These are phyloP conservation scores for Verticillium albo-atrum DNA, from an alignment of 2,329 filamentous ascomycete genomes.

Conservation along the genomic window DNA sequence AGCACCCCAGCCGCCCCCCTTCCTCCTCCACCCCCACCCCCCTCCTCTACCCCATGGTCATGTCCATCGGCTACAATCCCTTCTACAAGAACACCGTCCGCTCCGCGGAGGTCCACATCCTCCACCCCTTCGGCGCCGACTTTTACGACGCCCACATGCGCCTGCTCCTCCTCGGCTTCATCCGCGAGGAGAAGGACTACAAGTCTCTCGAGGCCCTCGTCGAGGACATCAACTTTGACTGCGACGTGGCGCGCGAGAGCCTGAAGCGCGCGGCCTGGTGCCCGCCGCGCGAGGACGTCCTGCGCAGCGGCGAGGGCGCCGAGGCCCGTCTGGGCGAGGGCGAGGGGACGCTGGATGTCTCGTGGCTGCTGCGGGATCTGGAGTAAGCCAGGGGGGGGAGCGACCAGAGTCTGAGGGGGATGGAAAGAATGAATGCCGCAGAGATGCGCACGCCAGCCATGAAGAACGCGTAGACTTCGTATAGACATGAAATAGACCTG, in stretches of 20 bases:
- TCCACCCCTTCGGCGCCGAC: conserved; percentile 71
- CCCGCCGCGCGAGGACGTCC: conserved; percentile 26
- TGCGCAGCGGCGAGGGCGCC: conserved; percentile 1
- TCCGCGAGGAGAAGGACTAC: conserved; percentile 88
- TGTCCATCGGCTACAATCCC: conserved; percentile 95
- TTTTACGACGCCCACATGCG: conserved; percentile 84
- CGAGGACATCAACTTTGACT: conserved; percentile 84
- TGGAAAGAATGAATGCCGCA: not conserved
- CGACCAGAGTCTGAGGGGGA: not conserved
- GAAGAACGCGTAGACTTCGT: not conserved
- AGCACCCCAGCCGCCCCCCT: conserved; percentile 36
- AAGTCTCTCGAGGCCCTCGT: conserved; percentile 76
- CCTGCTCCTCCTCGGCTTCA: conserved; percentile 78
- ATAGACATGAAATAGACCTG: not conserved
- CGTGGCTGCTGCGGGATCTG: conserved; percentile 32
- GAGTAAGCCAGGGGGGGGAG: conserved; percentile 5
- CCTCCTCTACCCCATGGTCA: conserved; percentile 75
- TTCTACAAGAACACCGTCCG: conserved; percentile 91
- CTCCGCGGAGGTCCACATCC: conserved; percentile 84
- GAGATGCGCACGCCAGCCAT: not conserved
- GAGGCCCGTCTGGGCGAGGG: conserved; percentile 1
- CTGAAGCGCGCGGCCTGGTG: conserved; percentile 62
- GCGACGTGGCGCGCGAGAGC: conserved; percentile 73
- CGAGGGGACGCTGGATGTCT: conserved; percentile 26
- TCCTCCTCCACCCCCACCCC: conserved; percentile 19